Conservation (phyloP, 257 asterid genomes). For the Linaria vulgaris region DNA sequence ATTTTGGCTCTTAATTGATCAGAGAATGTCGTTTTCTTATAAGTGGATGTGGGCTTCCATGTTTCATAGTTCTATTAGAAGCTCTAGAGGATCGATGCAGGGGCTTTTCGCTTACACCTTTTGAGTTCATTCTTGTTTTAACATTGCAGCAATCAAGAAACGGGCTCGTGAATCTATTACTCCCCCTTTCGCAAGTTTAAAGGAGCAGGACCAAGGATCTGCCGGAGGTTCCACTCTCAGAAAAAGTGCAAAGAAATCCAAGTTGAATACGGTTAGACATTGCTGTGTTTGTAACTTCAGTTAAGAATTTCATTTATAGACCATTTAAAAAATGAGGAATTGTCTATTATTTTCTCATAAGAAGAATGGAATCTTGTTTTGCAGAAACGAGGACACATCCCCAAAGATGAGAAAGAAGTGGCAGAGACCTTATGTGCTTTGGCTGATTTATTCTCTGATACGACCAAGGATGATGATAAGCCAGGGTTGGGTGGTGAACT, state of each 20-base stretch:
- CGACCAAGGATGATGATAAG: conserved; percentile 27
- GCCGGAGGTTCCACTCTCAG: conserved; percentile 34
- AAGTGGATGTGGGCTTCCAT: not conserved
- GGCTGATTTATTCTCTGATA: conserved; percentile 52
- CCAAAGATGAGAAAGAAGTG: conserved; percentile 89
- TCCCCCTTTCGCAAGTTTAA: conserved; percentile 35
- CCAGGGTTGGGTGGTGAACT: conserved; percentile 29
- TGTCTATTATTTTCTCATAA: conserved; percentile 4
- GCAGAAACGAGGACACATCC: conserved; percentile 46
- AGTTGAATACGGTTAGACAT: conserved; percentile 48
- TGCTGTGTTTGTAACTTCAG: conserved; percentile 16
- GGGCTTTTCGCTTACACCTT: conserved; percentile 2
- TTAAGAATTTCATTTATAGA: not conserved
- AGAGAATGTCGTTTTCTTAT: not conserved
- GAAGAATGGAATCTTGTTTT: conserved; percentile 26
- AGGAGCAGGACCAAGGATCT: conserved; percentile 38
- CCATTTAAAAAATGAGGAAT: conserved; percentile 13
- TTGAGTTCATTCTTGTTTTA: conserved; percentile 15
- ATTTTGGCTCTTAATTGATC: not conserved
- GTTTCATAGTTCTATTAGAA: not conserved
- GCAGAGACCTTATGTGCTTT: conserved; percentile 75
- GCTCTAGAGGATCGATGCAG: conserved; percentile 3
- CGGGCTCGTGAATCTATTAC: conserved; percentile 44
- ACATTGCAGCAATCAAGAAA: conserved; percentile 58
- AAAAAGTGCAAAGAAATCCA: conserved; percentile 47